Conservation (phyloP, 148 eudicot genomes). For the Chenopodium quinoa region DNA sequence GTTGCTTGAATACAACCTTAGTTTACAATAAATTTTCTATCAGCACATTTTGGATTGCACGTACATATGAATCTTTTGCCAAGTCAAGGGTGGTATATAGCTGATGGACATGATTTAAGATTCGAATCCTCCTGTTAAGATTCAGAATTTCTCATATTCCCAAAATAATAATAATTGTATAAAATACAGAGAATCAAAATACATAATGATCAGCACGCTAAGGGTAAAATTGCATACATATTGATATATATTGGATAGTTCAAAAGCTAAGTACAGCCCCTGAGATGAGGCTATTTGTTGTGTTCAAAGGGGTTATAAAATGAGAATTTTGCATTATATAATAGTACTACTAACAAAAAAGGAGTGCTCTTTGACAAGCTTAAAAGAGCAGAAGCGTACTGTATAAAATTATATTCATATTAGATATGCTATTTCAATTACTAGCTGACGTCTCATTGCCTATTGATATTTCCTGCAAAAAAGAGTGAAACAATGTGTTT, state of each 20-base stretch:
- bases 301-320: neutral
- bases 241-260: neutral
- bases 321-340: neutral
- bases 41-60: too few relatives aligned
- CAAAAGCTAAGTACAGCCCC: conserved; percentile 1
- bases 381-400: neutral
- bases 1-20: too few relatives aligned
- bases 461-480: conserved; percentile 66
- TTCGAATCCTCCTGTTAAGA: too few relatives aligned
- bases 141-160: too few relatives aligned
- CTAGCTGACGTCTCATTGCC: conserved; percentile 46
- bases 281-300: neutral
- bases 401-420: too few relatives aligned
- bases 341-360: neutral
- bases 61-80: too few relatives aligned
- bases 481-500: neutral
- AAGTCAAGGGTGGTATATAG: too few relatives aligned
- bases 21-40: neutral
- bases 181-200: too few relatives aligned
- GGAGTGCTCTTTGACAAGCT: neutral
- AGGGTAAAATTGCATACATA: too few relatives aligned
- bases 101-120: too few relatives aligned
- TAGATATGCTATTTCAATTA: conserved; percentile 3
- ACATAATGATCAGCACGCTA: too few relatives aligned
- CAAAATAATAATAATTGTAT: too few relatives aligned